Percentiles rank a stretch among this genome's conserved stretches.
Evolutionary conservation across 305 asterid genomes (phyloP).

Genomic region (Plantago lanceolata): DNA sequence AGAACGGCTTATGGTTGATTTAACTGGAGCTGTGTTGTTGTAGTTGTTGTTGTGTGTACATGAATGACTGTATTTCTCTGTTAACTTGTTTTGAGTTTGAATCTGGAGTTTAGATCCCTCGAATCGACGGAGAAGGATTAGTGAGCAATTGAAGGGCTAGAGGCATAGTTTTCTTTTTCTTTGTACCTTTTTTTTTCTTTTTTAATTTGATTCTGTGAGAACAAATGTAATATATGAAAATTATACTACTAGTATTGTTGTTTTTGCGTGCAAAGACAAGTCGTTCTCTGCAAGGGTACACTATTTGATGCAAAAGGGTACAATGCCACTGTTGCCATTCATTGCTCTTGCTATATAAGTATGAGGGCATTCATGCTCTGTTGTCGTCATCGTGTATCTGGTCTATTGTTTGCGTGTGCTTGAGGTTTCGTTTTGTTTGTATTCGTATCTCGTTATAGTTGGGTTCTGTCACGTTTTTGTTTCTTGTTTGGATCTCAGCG

Average conservation of each 20-base stretch:
- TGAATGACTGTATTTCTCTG: not conserved
- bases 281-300: constrained; percentile 32
- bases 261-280: constrained; percentile 31
- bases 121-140: not conserved
- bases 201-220: constrained; percentile 1
- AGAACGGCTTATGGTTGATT: constrained; percentile 13
- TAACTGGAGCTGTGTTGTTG: constrained; percentile 4
- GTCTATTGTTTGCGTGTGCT: constrained; percentile 18
- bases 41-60: not conserved
- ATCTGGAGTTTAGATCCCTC: constrained; percentile 2
- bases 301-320: constrained; percentile 34
- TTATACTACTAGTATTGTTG: not conserved
- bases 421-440: constrained; percentile 25
- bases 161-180: not conserved
- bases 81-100: not conserved
- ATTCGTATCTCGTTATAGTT: constrained; percentile 19
- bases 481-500: constrained; percentile 23
- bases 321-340: constrained; percentile 29
- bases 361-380: constrained; percentile 28
- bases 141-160: not conserved
- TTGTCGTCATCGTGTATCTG: constrained; percentile 10
- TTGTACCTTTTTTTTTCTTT: not conserved
- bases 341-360: constrained; percentile 25
- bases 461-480: constrained; percentile 18
- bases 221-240: constrained; percentile 6